A percentile compares a stretch with the other conserved stretches of the same genome.
Evolutionary conservation across 2,329 filamentous ascomycete species (phyloP).

Genomic region (Fusarium circinatum): DNA sequence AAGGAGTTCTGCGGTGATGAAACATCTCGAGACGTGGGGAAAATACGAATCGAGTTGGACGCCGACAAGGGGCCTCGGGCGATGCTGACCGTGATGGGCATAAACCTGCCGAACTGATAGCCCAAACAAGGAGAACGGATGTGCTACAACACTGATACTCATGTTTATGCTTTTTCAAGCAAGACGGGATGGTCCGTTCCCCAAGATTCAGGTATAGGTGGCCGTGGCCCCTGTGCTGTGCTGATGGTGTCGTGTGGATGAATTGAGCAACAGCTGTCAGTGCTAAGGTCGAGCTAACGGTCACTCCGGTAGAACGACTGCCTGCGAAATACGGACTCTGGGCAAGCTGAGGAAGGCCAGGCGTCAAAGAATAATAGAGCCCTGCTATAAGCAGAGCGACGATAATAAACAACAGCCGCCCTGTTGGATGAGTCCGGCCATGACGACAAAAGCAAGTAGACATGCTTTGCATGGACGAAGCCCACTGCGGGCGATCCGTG

Average conservation of each 20-base stretch:
- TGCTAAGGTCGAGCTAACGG: constrained; percentile 9
- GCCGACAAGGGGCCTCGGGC: constrained; percentile 23
- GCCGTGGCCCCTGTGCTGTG: neutral
- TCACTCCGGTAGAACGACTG: constrained; percentile 1
- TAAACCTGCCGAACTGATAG: constrained; percentile 27
- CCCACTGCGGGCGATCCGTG: constrained; percentile 25
- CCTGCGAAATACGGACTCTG: neutral
- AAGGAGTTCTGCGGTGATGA: constrained; percentile 38
- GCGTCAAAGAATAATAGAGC: neutral
- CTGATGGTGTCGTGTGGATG: neutral
- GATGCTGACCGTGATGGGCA: constrained; percentile 19
- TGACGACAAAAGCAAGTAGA: constrained; percentile 31
- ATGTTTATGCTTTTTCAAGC: neutral
- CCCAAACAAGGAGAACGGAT: constrained; percentile 25
- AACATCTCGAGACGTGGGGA: constrained; percentile 44
- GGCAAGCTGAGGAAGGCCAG: neutral
- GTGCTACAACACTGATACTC: constrained; percentile 19
- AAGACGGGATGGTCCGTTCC: constrained; percentile 40
- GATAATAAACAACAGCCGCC: neutral
- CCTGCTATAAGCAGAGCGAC: neutral
- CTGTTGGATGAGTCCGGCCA: constrained; percentile 14
- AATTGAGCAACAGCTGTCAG: neutral
- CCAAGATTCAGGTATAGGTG: constrained; percentile 37
- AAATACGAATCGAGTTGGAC: constrained; percentile 43
- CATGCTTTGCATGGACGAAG: constrained; percentile 36